Evolutionary conservation across 306 rosid species (phyloP).

Genomic region (Crotalaria pallida): DNA sequence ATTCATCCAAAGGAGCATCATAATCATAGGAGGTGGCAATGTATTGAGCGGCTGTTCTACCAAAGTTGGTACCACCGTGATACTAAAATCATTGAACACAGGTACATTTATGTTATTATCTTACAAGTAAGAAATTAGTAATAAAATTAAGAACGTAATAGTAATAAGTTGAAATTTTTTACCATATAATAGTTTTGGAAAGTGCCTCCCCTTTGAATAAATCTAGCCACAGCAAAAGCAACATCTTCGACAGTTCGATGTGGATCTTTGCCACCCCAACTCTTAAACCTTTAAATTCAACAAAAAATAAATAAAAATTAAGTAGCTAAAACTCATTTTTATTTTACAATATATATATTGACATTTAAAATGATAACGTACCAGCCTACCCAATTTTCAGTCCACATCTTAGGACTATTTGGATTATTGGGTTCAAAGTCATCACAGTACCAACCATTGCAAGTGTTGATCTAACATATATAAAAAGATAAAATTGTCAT

Average conservation of each 20-base stretch:
- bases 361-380: background rate
- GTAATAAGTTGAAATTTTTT: background rate
- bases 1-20: constrained; percentile 63
- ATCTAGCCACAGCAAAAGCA: constrained; percentile 53
- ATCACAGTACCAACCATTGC: constrained; percentile 62
- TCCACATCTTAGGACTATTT: constrained; percentile 59
- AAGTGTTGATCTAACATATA: constrained; percentile 45
- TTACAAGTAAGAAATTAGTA: background rate
- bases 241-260: constrained; percentile 55
- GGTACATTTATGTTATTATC: background rate
- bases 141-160: background rate
- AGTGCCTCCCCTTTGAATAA: constrained; percentile 56
- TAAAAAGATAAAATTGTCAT: background rate
- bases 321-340: background rate
- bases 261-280: constrained; percentile 53
- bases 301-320: background rate
- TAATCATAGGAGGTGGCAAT: constrained; percentile 54
- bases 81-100: constrained; percentile 18
- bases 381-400: constrained; percentile 67
- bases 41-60: constrained; percentile 51
- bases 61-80: constrained; percentile 65
- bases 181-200: constrained; percentile 64
- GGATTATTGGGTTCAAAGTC: constrained; percentile 40
- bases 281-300: constrained; percentile 44
- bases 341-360: background rate